Percentiles rank a stretch among this genome's conserved stretches.
Evolutionary conservation across 1,284 basidiomycete genomes (phyloP).

Genomic region (Calocybe gambosa): DNA sequence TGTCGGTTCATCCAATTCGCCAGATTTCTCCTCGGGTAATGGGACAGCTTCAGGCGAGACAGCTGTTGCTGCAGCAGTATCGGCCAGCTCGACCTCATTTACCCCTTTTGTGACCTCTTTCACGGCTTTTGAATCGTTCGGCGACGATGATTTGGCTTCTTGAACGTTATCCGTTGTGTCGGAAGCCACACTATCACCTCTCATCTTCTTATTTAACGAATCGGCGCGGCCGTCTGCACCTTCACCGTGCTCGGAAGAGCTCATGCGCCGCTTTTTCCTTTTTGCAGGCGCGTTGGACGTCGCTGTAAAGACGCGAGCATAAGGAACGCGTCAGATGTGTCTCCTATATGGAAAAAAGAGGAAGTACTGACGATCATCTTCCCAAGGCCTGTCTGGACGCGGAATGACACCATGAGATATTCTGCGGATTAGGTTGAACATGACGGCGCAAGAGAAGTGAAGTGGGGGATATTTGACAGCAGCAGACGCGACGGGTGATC

Average conservation of each 20-base stretch:
- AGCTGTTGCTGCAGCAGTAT: constrained; percentile 30
- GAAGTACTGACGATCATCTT: constrained; percentile 59
- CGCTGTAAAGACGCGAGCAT: constrained; percentile 33
- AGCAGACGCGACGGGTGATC: constrained; percentile 19
- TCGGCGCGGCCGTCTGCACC: constrained; percentile 34
- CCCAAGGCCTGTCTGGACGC: constrained; percentile 66
- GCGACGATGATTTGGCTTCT: constrained; percentile 16
- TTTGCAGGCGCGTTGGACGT: constrained; percentile 68
- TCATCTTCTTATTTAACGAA: constrained; percentile 40
- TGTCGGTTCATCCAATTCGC: constrained; percentile 22
- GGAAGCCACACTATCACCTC: constrained; percentile 25
- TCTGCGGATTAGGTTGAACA: constrained; percentile 67
- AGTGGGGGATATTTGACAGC: constrained; percentile 9
- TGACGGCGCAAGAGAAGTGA: constrained; percentile 21
- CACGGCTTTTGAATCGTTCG: constrained; percentile 42
- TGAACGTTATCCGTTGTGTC: constrained; percentile 18
- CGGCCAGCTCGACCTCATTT: constrained; percentile 49
- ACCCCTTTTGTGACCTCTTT: constrained; percentile 69
- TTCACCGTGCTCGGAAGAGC: constrained; percentile 37
- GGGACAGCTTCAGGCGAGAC: constrained; percentile 43
- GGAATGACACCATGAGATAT: constrained; percentile 67
- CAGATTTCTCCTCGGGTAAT: constrained; percentile 41
- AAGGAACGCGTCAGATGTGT: constrained; percentile 12
- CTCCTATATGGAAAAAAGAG: constrained; percentile 1
- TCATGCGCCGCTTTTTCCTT: constrained; percentile 59